phyloP scores from a whole-genome alignment of 2,329 filamentous ascomycete species.

The Fusarium gaditjirri region DNA sequence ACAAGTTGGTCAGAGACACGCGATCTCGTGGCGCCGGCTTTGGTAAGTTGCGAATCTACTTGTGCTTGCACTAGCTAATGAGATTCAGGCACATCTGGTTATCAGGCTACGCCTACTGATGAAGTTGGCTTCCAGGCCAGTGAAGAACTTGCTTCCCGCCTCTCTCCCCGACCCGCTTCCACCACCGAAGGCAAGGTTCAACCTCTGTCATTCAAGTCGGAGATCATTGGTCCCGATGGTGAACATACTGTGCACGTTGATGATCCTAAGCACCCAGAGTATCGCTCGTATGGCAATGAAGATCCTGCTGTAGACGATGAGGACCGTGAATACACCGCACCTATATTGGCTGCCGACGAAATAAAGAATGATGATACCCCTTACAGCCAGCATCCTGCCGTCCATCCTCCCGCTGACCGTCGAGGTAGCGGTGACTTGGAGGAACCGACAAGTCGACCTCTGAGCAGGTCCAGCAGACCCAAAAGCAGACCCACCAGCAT shows the following conservation, averaged over 20 bases:
- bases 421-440: conserved; percentile 68
- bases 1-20: conserved; percentile 85
- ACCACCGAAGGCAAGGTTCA: conserved; percentile 41
- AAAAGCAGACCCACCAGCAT: conserved; percentile 63
- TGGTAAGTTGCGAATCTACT: conserved; percentile 53
- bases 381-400: conserved; percentile 79
- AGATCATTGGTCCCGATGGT: conserved; percentile 56
- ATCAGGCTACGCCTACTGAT: conserved; percentile 83
- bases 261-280: conserved; percentile 58
- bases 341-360: conserved; percentile 91
- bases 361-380: conserved; percentile 77
- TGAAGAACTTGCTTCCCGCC: conserved; percentile 83
- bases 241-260: conserved; percentile 79
- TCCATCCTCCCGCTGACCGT: conserved; percentile 77
- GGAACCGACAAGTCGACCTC: conserved; percentile 69
- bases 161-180: conserved; percentile 69
- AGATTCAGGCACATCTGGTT: conserved; percentile 70
- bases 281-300: conserved; percentile 51
- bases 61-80: conserved; percentile 29
- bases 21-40: conserved; percentile 63
- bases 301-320: conserved; percentile 64
- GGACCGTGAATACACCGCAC: conserved; percentile 73
- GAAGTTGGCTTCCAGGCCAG: conserved; percentile 89
- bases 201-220: conserved; percentile 44
- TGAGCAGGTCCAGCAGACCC: conserved; percentile 56